A percentile compares a stretch with the other conserved stretches of the same genome.
Evolutionary conservation across 73 alveolate genomes (phyloP).

Genomic region (Effrenium voratum): DNA sequence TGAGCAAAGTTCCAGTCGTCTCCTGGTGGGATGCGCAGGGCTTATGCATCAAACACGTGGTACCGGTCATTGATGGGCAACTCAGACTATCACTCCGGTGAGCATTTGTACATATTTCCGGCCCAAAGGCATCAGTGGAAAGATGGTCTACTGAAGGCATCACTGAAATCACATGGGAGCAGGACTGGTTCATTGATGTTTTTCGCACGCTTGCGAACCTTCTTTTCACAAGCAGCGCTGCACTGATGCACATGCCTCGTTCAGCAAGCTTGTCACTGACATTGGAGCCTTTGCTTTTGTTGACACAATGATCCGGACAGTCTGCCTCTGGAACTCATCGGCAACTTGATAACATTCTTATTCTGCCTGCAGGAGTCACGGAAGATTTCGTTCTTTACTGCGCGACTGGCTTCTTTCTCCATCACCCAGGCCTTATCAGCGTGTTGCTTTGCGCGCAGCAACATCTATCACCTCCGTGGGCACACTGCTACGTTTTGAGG

Average conservation of each 20-base stretch:
- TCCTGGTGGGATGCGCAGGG: conserved; percentile 78
- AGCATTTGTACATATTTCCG: too few species aligned
- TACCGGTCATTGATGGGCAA: background rate
- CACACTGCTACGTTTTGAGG: background rate
- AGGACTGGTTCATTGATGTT: too few species aligned
- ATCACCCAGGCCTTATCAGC: conserved; percentile 61
- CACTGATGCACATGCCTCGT: too few species aligned
- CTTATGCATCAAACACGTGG: background rate
- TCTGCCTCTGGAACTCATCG: too few species aligned
- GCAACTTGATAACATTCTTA: too few species aligned
- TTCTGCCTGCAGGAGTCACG: conserved; percentile 62
- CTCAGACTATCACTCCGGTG: too few species aligned
- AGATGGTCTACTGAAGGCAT: conserved; percentile 83
- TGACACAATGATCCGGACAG: too few species aligned
- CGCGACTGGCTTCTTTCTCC: conserved; percentile 81
- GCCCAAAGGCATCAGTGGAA: conserved; percentile 82
- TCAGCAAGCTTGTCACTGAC: too few species aligned
- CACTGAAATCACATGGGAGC: conserved; percentile 62
- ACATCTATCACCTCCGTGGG: background rate
- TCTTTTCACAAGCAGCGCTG: too few species aligned
- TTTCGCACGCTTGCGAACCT: too few species aligned
- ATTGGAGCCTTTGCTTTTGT: too few species aligned
- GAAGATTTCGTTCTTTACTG: conserved; percentile 89
- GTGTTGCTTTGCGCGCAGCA: background rate
- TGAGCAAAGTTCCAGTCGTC: conserved; percentile 73